Conservation (phyloP, 108 stramenopile genomes). For the Discostella pseudostelligera region DNA sequence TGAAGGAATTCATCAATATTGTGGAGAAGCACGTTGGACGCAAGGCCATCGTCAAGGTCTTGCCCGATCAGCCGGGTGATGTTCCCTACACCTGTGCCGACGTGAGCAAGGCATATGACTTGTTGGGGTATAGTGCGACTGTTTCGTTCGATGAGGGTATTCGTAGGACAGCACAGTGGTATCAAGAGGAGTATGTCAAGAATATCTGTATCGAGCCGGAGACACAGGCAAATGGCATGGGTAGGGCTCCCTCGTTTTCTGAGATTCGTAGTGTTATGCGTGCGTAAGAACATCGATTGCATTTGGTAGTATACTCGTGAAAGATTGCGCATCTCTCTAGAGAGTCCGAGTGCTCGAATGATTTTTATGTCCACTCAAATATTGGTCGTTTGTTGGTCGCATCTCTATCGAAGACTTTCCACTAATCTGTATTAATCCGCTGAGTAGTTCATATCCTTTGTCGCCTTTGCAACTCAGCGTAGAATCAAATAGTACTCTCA, state of each 20-base stretch:
- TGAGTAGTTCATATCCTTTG: too few species aligned
- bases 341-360: too few species aligned
- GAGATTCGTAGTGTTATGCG: conserved; percentile 18
- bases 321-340: too few species aligned
- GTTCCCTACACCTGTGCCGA: conserved; percentile 98
- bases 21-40: conserved; percentile 89
- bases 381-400: too few species aligned
- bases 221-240: conserved; percentile 76
- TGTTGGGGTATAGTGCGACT: conserved; percentile 90
- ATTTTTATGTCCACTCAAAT: too few species aligned
- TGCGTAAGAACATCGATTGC: too few species aligned
- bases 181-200: conserved; percentile 65
- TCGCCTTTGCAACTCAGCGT: too few species aligned
- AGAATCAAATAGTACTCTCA: too few species aligned
- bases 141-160: conserved; percentile 96
- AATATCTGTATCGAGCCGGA: conserved; percentile 66
- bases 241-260: conserved; percentile 59
- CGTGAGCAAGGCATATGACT: conserved; percentile 82
- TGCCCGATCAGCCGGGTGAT: conserved; percentile 98
- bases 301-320: too few species aligned
- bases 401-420: too few species aligned
- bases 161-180: conserved; percentile 90
- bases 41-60: conserved; percentile 80
- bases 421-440: too few species aligned
- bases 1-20: conserved; percentile 91